A percentile compares a stretch with the other conserved stretches of the same genome.
phyloP scores from a whole-genome alignment of 2,329 filamentous ascomycete genomes.

The Leptographium wingfieldii region DNA sequence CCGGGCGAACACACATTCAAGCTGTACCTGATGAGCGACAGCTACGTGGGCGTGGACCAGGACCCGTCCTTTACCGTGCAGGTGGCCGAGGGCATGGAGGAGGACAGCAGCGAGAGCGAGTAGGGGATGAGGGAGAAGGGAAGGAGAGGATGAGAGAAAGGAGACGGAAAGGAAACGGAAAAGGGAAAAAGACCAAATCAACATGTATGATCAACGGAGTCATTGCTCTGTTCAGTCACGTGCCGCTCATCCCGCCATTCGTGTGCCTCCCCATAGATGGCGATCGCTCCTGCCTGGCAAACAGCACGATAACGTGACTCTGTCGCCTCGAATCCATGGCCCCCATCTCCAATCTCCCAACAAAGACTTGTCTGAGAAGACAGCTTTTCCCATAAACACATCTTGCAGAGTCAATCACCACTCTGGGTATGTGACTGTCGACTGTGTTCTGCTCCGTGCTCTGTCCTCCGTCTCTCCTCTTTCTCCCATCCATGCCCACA shows the following conservation, averaged over 20 bases:
- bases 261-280: neutral
- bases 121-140: neutral
- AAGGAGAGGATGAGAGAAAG: neutral
- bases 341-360: too few species aligned
- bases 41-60: conserved; percentile 93
- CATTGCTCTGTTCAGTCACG: neutral
- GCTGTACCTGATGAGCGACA: conserved; percentile 92
- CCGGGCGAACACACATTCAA: conserved; percentile 80
- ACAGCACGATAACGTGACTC: neutral
- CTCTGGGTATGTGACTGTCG: too few species aligned
- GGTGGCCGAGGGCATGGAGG: conserved; percentile 87
- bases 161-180: neutral
- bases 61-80: conserved; percentile 78
- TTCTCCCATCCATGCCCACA: too few species aligned
- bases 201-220: too few species aligned
- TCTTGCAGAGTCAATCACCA: too few species aligned
- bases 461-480: too few species aligned
- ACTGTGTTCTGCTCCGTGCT: too few species aligned
- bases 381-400: too few species aligned
- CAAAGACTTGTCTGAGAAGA: too few species aligned
- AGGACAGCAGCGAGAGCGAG: conserved; percentile 57
- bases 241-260: neutral
- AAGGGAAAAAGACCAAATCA: neutral
- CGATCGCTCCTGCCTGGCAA: neutral
- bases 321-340: neutral